These are phyloP conservation scores for Asclepias syriaca DNA, from an alignment of 257 asterid species.

Conservation along the genomic window DNA sequence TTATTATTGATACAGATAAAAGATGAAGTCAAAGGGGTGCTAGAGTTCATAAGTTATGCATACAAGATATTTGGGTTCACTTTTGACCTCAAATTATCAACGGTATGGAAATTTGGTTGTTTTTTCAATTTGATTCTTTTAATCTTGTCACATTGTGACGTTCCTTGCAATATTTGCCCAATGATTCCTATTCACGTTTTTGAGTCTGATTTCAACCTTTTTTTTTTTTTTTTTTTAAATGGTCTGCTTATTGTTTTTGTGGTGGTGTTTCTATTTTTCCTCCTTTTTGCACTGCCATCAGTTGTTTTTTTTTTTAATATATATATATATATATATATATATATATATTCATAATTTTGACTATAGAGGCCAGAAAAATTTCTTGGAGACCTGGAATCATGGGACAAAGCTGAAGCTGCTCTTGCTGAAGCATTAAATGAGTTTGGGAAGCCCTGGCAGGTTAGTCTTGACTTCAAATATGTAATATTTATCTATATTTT, in stretches of 20 bases:
- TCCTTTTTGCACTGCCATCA: not conserved
- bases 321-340: not conserved
- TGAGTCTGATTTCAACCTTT: not conserved
- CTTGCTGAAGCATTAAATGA: conserved; percentile 85
- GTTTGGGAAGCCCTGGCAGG: conserved; percentile 97
- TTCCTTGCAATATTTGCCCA: not conserved
- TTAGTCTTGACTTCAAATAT: conserved; percentile 21
- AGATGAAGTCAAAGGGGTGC: conserved; percentile 88
- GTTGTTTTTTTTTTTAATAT: too few relatives aligned
- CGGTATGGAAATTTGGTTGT: conserved; percentile 47
- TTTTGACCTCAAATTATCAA: conserved; percentile 87
- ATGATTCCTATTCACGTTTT: not conserved
- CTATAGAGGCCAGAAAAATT: conserved; percentile 91
- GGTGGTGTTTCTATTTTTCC: too few relatives aligned
- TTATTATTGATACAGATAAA: conserved; percentile 51
- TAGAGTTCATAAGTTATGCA: conserved; percentile 70
- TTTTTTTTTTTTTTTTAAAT: not conserved
- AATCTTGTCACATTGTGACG: not conserved
- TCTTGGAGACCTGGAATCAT: conserved; percentile 72
- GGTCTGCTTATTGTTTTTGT: too few relatives aligned
- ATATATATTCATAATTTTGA: not conserved
- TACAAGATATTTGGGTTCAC: conserved; percentile 87
- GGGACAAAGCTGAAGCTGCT: conserved; percentile 93
- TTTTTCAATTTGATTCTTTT: not conserved
- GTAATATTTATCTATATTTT: not conserved